A percentile compares a stretch with the other conserved stretches of the same genome.
phyloP scores from a whole-genome alignment of 83 land plant genomes.

The Isoetes engelmannii region DNA sequence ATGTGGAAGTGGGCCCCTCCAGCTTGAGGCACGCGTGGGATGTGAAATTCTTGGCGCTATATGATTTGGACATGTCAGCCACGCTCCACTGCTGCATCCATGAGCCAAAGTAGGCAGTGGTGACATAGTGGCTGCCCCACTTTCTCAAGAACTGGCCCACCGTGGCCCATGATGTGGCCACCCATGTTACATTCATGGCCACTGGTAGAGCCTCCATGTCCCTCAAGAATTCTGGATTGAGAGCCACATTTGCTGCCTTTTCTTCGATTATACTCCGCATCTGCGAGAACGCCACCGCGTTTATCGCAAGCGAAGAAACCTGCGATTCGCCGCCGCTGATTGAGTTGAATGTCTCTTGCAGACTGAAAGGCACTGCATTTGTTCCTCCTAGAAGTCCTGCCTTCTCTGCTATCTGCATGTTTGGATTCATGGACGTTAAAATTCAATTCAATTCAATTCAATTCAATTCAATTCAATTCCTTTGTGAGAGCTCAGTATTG shows the following conservation, averaged over 20 bases:
- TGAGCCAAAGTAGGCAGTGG: neutral
- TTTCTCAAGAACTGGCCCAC: neutral
- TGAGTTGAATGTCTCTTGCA: neutral
- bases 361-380: neutral
- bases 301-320: neutral
- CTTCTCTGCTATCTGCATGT: neutral
- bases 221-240: neutral
- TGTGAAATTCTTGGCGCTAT: neutral
- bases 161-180: neutral
- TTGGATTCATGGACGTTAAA: neutral
- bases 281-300: neutral
- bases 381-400: neutral
- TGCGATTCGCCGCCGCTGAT: neutral
- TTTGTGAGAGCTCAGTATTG: no score
- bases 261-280: neutral
- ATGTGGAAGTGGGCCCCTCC: neutral
- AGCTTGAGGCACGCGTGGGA: slow-evolving; percentile 4
- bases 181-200: neutral
- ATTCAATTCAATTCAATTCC: no score
- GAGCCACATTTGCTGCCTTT: neutral
- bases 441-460: no score
- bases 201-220: neutral
- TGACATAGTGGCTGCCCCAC: neutral
- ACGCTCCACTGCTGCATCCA: slow-evolving; percentile 1
- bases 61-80: neutral